Conservation (phyloP, 148 eudicot genomes). For the Rhododendron molle region DNA sequence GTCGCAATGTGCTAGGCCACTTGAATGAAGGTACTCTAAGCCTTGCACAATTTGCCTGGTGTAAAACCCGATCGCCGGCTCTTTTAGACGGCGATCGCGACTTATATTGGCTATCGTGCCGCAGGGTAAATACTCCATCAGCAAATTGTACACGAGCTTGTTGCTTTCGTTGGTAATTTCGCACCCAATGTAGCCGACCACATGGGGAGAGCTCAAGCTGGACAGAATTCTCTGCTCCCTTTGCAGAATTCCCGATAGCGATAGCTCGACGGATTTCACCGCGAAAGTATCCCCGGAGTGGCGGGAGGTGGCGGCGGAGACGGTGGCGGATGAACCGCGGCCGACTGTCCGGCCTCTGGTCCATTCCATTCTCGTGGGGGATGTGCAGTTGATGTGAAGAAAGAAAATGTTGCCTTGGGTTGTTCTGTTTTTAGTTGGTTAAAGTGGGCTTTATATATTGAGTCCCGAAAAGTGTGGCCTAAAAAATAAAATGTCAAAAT, state of each 20-base stretch:
- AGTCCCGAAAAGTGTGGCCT: not conserved
- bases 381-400: not conserved
- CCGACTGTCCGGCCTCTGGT: conserved; percentile 39
- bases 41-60: conserved; percentile 29
- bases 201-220: conserved; percentile 31
- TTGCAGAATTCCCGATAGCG: conserved; percentile 21
- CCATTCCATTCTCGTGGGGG: conserved; percentile 27
- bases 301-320: conserved; percentile 34
- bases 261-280: conserved; percentile 36
- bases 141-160: conserved; percentile 27
- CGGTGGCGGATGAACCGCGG: conserved; percentile 44
- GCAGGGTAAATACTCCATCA: conserved; percentile 40
- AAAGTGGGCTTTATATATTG: not conserved
- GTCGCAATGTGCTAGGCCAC: conserved; percentile 42
- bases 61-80: conserved; percentile 24
- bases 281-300: conserved; percentile 36
- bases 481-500: not conserved
- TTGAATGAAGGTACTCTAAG: conserved; percentile 32
- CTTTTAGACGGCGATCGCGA: conserved; percentile 12
- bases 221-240: conserved; percentile 32
- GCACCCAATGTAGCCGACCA: conserved; percentile 34
- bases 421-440: not conserved
- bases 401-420: not conserved
- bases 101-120: conserved; percentile 37
- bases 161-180: conserved; percentile 14